phyloP scores from a whole-genome alignment of 208 protist genomes.

The Leishmania lainsoni region DNA sequence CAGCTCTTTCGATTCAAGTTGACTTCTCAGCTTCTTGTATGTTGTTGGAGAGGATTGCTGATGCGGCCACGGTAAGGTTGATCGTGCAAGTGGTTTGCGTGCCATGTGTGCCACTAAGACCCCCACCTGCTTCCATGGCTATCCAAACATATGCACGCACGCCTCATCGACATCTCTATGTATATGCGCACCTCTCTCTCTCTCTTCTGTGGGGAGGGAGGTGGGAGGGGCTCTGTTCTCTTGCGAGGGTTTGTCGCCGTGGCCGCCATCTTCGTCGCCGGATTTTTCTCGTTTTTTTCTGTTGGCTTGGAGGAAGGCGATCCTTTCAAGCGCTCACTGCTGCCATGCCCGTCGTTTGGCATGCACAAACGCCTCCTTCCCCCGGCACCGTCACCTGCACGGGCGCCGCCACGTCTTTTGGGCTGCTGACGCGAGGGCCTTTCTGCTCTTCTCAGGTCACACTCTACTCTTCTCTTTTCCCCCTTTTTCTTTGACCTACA shows the following conservation, averaged over 20 bases:
- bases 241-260: not conserved
- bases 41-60: not conserved
- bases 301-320: not conserved
- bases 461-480: not conserved
- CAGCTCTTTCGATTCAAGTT: not conserved
- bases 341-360: not conserved
- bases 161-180: not conserved
- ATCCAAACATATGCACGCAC: not conserved
- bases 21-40: not conserved
- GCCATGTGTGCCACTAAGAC: not conserved
- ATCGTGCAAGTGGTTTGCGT: not conserved
- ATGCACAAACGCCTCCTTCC: not conserved
- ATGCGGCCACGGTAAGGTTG: not conserved
- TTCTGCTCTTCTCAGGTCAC: not conserved
- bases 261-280: not conserved
- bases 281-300: no score
- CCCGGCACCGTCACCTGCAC: not conserved
- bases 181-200: not conserved
- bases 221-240: not conserved
- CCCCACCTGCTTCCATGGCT: not conserved
- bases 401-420: not conserved
- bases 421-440: not conserved
- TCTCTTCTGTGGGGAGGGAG: no score
- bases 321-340: not conserved
- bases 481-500: not conserved